Evolutionary conservation across 2,329 filamentous ascomycete genomes (phyloP), one percentile per base, ranked within the genome.

Genomic region (Stromatinia cepivora): DNA sequence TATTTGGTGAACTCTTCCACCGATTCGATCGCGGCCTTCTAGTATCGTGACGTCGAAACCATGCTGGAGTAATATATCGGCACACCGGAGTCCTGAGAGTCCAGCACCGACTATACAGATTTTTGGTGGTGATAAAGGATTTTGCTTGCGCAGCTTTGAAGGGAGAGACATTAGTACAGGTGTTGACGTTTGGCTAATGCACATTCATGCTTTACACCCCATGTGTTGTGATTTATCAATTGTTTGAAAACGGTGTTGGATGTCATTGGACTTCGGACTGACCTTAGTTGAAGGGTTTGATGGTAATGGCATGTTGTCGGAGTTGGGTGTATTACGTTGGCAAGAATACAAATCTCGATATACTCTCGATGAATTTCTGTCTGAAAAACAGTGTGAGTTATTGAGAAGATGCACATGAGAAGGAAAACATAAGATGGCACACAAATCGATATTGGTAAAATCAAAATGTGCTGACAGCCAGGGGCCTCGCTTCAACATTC

Each of bases 31-130:
- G 65, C 86, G 79, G 0, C 82, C 86, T 76, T 88, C 86, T 20
- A 88, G 78, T n/a, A 88, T 84, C 0, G 84, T 86, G 17, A 88
- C 85, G 59, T 83, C 79, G 70, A 83, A 82, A 4, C 85, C 85
- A 72, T 83, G 80, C 65, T 83, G 80, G 3, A 87, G 75, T 13
- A 88, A 77, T 1, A 88, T 76, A 70, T 87, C 85, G 36, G 86
- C 86, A 73, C 84, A 86, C 70, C 85, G 80, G 64, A 88, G 78
- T 1, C 86, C 86, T 20, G 85, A 82, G 42, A 88, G 80, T 8
- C 87, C 86, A 34, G 85, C 86, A 20, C 86, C 86, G 4, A 88
- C 80, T 52, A 88, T 80, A 57, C 84, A 72, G 34, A 77, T 71
- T 28, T 69, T 69, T 22, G 56, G 57, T 42, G 36, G 25, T 10